Base-by-base conservation (phyloP, 345 rosid genomes). In the Hibiscus syriacus region DNA sequence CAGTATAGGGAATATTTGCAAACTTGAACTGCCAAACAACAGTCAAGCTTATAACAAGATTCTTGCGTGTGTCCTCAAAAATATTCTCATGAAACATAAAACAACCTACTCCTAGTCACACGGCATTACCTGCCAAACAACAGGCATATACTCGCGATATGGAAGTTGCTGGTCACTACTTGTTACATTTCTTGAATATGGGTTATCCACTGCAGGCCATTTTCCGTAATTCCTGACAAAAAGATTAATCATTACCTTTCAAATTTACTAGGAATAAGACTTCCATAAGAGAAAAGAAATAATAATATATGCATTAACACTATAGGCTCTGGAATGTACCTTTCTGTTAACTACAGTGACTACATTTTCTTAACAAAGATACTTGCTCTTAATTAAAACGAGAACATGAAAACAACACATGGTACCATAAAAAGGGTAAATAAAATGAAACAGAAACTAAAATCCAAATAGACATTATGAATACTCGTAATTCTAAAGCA, bases 111-210 rank as follows among this genome's bases (percentile, higher is more conserved):
- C 59, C 55, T 13, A 72, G 68, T 43, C 56, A 29, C 69, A 26
- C 38, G 53, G 67, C 39, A 64, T 68, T 70, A 90, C 97, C 93
- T 87, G 96, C 98, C 96, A 92, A 66, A 81, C 77, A 75, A 84
- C 84, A 57, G 98, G 92, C 94, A 92, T 92, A 75, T 83, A 89
- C 75, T 89, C 98, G 63, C 85, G 92, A 68, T 80, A 67, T 0
- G 64, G 69, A 74, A 72, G 55, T 59, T 70, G 88, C 38, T 73
- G 82, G 32, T 57, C 36, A 36, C 71, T 78, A 60, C 68, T 76
- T 69, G 76, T 17, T 59, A 70, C 72, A 52, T 66, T 77, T 48
- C 68, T 76, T 65, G 74, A 69, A 58, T 36, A 55, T 7, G 75
- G 38, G 17, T 50, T 53, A 55, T 72, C 75, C 26, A 27, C 49